Evolutionary conservation across 2,329 filamentous ascomycete genomes (phyloP), one percentile per base, ranked within the genome.

Genomic region (Fusarium tuaranense): DNA sequence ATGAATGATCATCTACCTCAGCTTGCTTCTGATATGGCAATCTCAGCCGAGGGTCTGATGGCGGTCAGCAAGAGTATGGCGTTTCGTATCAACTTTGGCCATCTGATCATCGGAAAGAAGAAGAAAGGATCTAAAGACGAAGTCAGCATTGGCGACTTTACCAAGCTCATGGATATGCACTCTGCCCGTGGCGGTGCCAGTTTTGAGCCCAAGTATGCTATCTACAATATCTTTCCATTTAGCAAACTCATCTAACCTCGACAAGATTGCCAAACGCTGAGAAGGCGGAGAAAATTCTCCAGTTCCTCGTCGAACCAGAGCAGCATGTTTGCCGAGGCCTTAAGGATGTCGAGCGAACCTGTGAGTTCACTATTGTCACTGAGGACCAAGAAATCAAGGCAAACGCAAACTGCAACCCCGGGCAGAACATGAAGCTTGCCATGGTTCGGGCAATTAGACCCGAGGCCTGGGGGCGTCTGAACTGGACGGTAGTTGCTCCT

Each of bases 11-110:
- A 73, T 36, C 51, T 79, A 6, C n/a, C 64, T 1, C 70, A 77
- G 20, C 75, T 83, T 13, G 59, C 57, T 2, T 36, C 60, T 2
- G 69, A 73, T 9, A 63, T 83, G 16, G 30, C 64, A 20, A 58
- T 70, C 5, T 74, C 79, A 2, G 74, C 73, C 12, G 76, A 81
- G 16, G 66, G 75, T 1, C 46, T 84, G 7, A 78, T 76, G 61
- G 70, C 75, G 13, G 41, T 81, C 13, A 72, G 70, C 7, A 74
- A 79, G 36, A 65, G 72, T 2, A 67, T 84, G 36, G 77, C 69
- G 22, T 81, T 84, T 78, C 74, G 79, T 3, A 74, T 84, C 61
- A 78, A 75, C 55, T 83, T 83, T 70, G 83, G 82, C 2, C 75
- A 73, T 14, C 41, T 84, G 2, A 73, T 73, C 9, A 69, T 82